Base-by-base conservation (phyloP, 202 grass and related monocot species). In the Setaria italica region DNA sequence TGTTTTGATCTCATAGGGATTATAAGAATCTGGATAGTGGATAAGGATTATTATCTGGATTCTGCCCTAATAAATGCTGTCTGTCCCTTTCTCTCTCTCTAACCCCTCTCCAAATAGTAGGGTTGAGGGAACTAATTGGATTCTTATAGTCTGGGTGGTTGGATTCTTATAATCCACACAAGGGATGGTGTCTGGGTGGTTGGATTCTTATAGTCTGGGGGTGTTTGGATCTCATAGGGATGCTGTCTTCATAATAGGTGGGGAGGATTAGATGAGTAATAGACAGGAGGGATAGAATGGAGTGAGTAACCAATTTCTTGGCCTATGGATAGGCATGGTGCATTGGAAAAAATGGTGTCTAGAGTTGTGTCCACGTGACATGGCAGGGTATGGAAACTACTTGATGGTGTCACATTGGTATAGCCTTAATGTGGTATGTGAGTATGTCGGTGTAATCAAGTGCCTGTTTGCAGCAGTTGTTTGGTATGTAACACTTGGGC, bases 401-500 rank as follows among this genome's bases (percentile, higher is more conserved):
- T 25, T 10, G 58, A 0, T 55, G 9, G 21, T 12, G 58, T 62
- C 10, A 0, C 10, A 12, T 30, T 30, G 21, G 21, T 9, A 62
- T 3, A 30, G 58, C 16, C 53, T 46, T 72, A 39, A 67, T 66
- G 56, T 43, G 17, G 17, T 60, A 7, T 83, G 74, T 19, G 37
- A 25, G 30, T 81, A 58, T 81, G 62, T 21, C 9, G 32, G 41
- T 79, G 57, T 34, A n/a, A 54, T 66, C 56, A 62, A 62, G 46
- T 64, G 7, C 39, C 56, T 65, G 60, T 86, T 71, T 41, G 63
- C 63, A 63, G 47, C 58, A 29, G 37, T 11, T 66, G 21, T 56
- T 87, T 47, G 55, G 62, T 73, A 20, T 45, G 15, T n/a, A 50
- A 55, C 20, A 42, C 72, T 78, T 82, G 71, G 72, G 32, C 20